Base-by-base conservation (phyloP, 1,284 basidiomycete genomes). In the Termitomyces sp. region DNA sequence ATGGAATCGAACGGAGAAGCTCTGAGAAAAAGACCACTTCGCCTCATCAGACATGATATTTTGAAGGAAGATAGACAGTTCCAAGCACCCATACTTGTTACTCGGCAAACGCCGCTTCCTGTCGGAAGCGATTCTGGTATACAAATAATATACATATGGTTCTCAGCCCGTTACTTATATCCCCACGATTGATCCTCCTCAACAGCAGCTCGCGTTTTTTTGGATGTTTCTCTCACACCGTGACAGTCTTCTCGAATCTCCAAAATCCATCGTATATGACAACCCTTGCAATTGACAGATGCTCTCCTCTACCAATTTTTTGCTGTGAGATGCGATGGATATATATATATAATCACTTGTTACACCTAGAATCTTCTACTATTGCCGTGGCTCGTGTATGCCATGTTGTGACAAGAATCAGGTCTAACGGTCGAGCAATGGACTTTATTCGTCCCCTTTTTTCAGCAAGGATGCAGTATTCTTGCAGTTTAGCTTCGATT, bases 21-120 rank as follows among this genome's bases (percentile, higher is more conserved):
- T 55, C 31, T 58, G 61, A 19, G 61, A 56, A 36, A 62, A 62
- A 10, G 58, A 49, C 61, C 61, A 62, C 6, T 57, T 54, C 46
- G 41, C 44, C n/a, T 55, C 44, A 5, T 57, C 47, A 8, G 58
- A 43, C 58, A 60, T 61, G 38, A 24, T 31, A 13, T 5, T 31
- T 31, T 15, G 10, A 21, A 19, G 10, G 19, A 19, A 12, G n/a
- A 15, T 24, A 24, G 24, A 24, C 24, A 24, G 24, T 24, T 24
- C 24, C 24, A 5, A 5, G 24, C n/a, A n/a, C n/a, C n/a, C n/a
- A n/a, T n/a, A 12, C 3, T n/a, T 5, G 13, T 12, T 9, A 47
- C 12, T 40, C 39, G 26, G 36, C 48, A 39, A 31, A 41, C 13
- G 38, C 38, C 33, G 12, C 17, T 19, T 19, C n/a, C 24, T 24